A percentile compares a stretch with the other conserved stretches of the same genome.
Conservation (phyloP, 306 rosid genomes). For the Styphnolobium japonicum region DNA sequence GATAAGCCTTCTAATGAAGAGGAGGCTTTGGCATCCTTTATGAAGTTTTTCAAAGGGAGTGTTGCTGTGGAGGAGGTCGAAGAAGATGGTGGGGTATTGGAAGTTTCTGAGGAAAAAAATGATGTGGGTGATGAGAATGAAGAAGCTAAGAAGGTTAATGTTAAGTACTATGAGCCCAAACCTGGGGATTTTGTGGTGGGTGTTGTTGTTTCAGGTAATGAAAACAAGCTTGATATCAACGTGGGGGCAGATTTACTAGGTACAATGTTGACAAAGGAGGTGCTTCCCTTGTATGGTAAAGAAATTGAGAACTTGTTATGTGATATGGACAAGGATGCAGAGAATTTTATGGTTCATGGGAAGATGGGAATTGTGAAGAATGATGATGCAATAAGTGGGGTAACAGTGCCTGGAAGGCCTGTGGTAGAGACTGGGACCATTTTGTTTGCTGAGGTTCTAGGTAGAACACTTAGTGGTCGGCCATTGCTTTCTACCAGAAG, state of each 20-base stretch:
- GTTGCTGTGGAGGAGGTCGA: conserved; percentile 44
- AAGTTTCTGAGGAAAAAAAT: conserved; percentile 43
- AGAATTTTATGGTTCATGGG: conserved; percentile 59
- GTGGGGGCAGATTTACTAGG: conserved; percentile 91
- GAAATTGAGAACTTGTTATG: conserved; percentile 82
- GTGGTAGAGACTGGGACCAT: conserved; percentile 80
- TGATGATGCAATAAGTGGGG: conserved; percentile 62
- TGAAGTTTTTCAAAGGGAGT: conserved; percentile 71
- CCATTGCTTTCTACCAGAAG: conserved; percentile 91
- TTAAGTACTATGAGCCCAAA: conserved; percentile 91
- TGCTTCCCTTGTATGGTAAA: conserved; percentile 82
- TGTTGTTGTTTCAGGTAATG: conserved; percentile 90
- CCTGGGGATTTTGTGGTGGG: conserved; percentile 93
- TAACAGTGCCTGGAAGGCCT: conserved; percentile 55
- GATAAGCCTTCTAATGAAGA: conserved; percentile 39
- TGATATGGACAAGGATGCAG: conserved; percentile 54
- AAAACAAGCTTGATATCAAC: conserved; percentile 81
- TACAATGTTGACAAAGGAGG: conserved; percentile 95
- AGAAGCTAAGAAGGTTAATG: conserved; percentile 47
- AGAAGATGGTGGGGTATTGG: conserved; percentile 32
- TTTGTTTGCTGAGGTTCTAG: conserved; percentile 95
- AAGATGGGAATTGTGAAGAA: conserved; percentile 79
- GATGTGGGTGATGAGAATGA: conserved; percentile 29
- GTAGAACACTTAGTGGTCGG: conserved; percentile 88
- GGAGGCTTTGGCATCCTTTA: conserved; percentile 79